phyloP scores from a whole-genome alignment of 768 basidiomycete species.

The Podaxis rugospora region DNA sequence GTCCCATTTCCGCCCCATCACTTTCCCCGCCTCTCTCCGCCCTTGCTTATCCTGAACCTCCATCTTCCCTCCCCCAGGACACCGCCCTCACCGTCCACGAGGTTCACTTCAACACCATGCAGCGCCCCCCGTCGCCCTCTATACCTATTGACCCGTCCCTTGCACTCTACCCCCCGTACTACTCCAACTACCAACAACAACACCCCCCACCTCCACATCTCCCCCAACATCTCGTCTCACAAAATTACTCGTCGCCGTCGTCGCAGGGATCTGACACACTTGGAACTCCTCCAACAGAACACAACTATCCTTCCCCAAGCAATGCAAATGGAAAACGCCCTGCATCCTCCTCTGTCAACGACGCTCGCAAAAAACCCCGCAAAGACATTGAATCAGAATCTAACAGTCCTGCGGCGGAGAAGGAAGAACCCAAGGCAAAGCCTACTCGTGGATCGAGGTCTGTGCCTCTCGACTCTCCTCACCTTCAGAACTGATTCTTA shows the following conservation, averaged over 20 bases:
- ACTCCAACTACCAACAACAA: constrained; percentile 50
- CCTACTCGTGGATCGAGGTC: constrained; percentile 84
- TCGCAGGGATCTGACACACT: constrained; percentile 76
- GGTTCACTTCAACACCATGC: constrained; percentile 44
- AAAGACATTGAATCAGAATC: constrained; percentile 52
- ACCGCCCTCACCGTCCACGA: constrained; percentile 32
- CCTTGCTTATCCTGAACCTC: constrained; percentile 20
- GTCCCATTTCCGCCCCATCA: constrained; percentile 21
- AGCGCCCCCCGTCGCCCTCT: constrained; percentile 54
- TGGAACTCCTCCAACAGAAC: constrained; percentile 69
- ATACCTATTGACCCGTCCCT: constrained; percentile 70
- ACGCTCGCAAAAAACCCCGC: constrained; percentile 58
- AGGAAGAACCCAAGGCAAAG: constrained; percentile 72
- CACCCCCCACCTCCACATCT: constrained; percentile 36
- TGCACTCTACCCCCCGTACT: constrained; percentile 63
- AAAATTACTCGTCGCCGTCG: constrained; percentile 71
- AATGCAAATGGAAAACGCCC: constrained; percentile 67
- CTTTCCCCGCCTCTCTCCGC: constrained; percentile 18
- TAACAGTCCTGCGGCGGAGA: constrained; percentile 50
- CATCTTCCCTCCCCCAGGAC: constrained; percentile 23
- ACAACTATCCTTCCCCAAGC: constrained; percentile 44
- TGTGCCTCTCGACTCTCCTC: constrained; percentile 16
- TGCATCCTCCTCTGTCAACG: constrained; percentile 39
- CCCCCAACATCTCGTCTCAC: constrained; percentile 49
- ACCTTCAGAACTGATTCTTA: constrained; percentile 10